phyloP scores from a whole-genome alignment of 1,284 basidiomycete species.

The Mycena citricolor region DNA sequence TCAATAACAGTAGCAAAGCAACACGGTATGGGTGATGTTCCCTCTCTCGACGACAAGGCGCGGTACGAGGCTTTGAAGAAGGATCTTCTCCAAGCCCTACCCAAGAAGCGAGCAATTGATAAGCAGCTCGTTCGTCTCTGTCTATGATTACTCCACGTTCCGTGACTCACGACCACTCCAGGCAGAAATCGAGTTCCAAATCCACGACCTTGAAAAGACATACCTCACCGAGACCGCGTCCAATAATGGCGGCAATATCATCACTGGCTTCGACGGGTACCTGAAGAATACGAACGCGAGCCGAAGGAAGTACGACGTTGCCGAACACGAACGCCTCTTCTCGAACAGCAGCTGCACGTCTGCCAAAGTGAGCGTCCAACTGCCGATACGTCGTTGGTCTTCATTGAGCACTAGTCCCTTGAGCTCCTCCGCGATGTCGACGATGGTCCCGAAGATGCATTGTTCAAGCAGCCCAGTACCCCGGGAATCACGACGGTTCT shows the following conservation, averaged over 20 bases:
- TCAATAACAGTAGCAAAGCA: too few relatives aligned
- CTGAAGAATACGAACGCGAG: constrained; percentile 71
- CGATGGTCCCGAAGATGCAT: constrained; percentile 36
- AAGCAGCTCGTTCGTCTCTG: constrained; percentile 61
- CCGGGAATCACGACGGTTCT: constrained; percentile 71
- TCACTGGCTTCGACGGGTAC: constrained; percentile 80
- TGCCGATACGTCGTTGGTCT: constrained; percentile 1
- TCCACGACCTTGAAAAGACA: constrained; percentile 69
- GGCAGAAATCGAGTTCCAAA: constrained; percentile 72
- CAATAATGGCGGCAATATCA: constrained; percentile 78
- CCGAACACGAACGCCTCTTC: constrained; percentile 75
- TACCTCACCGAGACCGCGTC: constrained; percentile 74
- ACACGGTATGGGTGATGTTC: constrained; percentile 27
- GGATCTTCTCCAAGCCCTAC: constrained; percentile 66
- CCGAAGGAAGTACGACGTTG: constrained; percentile 69
- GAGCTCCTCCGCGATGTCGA: constrained; percentile 75
- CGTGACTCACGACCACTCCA: constrained; percentile 30
- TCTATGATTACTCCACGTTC: not conserved
- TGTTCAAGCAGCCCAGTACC: constrained; percentile 49
- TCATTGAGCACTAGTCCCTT: constrained; percentile 50
- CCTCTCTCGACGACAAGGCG: constrained; percentile 60
- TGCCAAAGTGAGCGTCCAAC: constrained; percentile 57
- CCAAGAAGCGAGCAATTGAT: constrained; percentile 70
- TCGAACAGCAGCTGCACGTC: constrained; percentile 74
- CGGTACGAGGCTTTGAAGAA: constrained; percentile 70